phyloP scores from a whole-genome alignment of 257 asterid species.

The Nicotiana undulata region DNA sequence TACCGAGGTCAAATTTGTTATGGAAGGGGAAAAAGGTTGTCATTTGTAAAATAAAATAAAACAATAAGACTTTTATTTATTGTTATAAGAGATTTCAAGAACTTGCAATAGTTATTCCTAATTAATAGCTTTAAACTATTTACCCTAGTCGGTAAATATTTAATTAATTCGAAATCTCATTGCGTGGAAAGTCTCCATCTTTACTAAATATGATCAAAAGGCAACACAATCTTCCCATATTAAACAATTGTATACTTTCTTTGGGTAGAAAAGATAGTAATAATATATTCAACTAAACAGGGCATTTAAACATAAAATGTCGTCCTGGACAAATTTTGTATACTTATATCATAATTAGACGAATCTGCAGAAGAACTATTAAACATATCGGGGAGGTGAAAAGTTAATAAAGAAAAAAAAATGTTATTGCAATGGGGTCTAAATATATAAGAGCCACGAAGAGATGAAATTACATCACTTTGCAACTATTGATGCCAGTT shows the following conservation, averaged over 20 bases:
- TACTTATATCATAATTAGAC: neutral
- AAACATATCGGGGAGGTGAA: neutral
- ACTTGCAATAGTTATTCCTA: neutral
- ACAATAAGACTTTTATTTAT: too few relatives aligned
- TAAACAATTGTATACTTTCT: too few relatives aligned
- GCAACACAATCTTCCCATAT: neutral
- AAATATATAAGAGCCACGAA: too few relatives aligned
- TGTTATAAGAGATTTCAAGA: neutral
- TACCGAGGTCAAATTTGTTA: neutral
- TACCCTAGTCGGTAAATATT: neutral
- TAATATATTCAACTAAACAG: too few relatives aligned
- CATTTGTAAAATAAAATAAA: neutral
- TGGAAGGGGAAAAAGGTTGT: neutral
- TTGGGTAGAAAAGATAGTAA: too few relatives aligned
- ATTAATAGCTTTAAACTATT: too few relatives aligned
- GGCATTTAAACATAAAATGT: too few relatives aligned
- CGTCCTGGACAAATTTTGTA: too few relatives aligned
- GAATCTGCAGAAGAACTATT: neutral
- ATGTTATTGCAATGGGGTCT: too few relatives aligned
- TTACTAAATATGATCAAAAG: neutral
- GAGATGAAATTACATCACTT: neutral
- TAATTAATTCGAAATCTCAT: too few relatives aligned
- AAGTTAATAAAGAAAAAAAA: too few relatives aligned
- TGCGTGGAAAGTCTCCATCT: neutral
- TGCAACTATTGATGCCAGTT: neutral